Evolutionary conservation across 495 filamentous ascomycete species (phyloP).

Genomic region (Penicillium cinerascens): DNA sequence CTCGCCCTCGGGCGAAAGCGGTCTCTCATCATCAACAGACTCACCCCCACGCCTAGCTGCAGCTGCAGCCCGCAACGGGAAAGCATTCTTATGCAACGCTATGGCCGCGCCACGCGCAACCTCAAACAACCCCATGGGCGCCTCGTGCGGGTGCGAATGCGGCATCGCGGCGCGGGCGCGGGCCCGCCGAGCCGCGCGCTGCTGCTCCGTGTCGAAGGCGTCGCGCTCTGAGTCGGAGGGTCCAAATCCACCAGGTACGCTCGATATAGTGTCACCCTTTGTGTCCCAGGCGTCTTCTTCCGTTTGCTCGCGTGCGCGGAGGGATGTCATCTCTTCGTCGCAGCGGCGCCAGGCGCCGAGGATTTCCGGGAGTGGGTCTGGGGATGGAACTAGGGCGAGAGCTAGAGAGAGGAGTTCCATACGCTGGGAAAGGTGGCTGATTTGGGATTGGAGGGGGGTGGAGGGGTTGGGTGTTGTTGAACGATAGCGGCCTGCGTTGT

Average conservation of each 20-base stretch:
- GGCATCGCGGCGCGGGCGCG: conserved; percentile 34
- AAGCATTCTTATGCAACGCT: conserved; percentile 64
- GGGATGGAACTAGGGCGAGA: conserved; percentile 70
- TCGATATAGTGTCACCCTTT: conserved; percentile 53
- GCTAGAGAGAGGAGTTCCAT: conserved; percentile 89
- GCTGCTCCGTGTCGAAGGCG: conserved; percentile 41
- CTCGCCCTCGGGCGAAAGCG: conserved; percentile 25
- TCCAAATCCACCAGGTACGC: conserved; percentile 66
- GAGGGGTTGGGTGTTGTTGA: conserved; percentile 33
- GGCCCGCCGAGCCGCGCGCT: conserved; percentile 33
- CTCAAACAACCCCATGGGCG: conserved; percentile 92
- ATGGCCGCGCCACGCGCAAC: conserved; percentile 78
- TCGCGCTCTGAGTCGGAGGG: conserved; percentile 43
- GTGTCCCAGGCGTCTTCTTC: conserved; percentile 72
- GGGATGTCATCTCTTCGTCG: conserved; percentile 75
- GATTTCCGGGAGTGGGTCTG: conserved; percentile 76
- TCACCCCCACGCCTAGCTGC: conserved; percentile 21
- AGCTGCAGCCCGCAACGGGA: conserved; percentile 47
- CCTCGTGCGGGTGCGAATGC: conserved; percentile 57
- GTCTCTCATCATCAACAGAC: conserved; percentile 21
- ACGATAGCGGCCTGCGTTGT: conserved; percentile 80
- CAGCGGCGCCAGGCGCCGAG: conserved; percentile 79
- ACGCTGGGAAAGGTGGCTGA: conserved; percentile 57
- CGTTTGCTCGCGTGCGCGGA: conserved; percentile 66
- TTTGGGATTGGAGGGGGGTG: conserved; percentile 34